Evolutionary conservation across 2,329 filamentous ascomycete species (phyloP), one percentile per base, ranked within the genome.

Genomic region (Talaromyces sp.): DNA sequence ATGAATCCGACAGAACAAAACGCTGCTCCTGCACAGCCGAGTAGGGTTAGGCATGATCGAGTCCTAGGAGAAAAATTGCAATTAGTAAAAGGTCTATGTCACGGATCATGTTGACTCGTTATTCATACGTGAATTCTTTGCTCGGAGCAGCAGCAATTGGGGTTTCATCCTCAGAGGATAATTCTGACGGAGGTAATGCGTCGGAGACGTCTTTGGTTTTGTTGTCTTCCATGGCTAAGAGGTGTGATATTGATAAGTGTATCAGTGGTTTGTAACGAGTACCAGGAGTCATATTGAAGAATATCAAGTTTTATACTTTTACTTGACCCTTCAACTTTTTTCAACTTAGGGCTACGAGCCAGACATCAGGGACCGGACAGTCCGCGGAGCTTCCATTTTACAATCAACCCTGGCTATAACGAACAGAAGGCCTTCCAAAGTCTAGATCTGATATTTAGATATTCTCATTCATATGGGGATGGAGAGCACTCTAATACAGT

Each of bases 1-100:
- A 77, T 63, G 45, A 79, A 79, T 0, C 77, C 77, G 1, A 78
- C 75, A 0, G 75, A 76, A 66, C 77, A 78, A 63, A 79, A 79
- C 0, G 74, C 49, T 8, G 70, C 70, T 1, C 71, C 67, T 6
- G 70, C 72, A 4, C 75, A 71, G 1, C 77, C 77, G 10, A 72
- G 19, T 15, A 79, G 67, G 2, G 71, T 67, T 6, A 77, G 64
- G 47, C 70, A 72, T 58, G 74, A 70, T 38, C 70, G 69, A 3
- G 67, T 63, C 1, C 75, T 78, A 31, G 22, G 5, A 27, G 31
- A 3, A 56, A 7, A 3, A 13, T n/a, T 19, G 17, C 2, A 25
- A 38, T 36, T 19, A 56, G 53, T 6, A 1, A 36, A 5, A 25
- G 2, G 11, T 4, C 27, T 11, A 6, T 13, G 17, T 22, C 7